Conservation (phyloP, 176 grass and related monocot genomes). For the Dactylis glomerata region DNA sequence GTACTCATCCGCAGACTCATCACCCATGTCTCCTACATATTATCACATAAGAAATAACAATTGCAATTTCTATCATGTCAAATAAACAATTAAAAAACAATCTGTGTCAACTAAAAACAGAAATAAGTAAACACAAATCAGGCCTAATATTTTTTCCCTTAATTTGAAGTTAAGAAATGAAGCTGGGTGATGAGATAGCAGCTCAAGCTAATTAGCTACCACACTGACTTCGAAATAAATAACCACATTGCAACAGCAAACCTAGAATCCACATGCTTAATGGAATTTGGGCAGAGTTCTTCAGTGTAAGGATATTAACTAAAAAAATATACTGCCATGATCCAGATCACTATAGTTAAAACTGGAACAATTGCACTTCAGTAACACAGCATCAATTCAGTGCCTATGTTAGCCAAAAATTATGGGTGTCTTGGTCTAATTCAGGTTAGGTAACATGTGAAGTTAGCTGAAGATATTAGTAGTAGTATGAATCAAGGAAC, state of each 20-base stretch:
- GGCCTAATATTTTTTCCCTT: too few relatives aligned
- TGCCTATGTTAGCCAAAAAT: background rate
- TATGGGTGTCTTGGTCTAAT: background rate
- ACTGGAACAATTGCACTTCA: background rate
- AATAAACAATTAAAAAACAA: too few relatives aligned
- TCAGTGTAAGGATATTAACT: background rate
- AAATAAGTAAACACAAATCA: too few relatives aligned
- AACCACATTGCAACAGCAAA: background rate
- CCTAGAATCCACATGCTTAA: conserved; percentile 4
- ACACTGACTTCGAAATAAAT: background rate
- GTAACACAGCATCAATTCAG: background rate
- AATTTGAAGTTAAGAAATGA: too few relatives aligned
- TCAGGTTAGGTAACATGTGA: background rate
- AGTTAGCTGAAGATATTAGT: background rate
- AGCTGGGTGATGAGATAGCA: background rate
- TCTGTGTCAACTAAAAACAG: too few relatives aligned
- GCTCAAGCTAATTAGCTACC: conserved; percentile 1
- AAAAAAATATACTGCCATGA: background rate
- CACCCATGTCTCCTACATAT: too few relatives aligned
- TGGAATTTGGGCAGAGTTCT: background rate
- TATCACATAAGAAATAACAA: too few relatives aligned
- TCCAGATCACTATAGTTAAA: background rate
- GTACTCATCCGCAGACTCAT: too few relatives aligned
- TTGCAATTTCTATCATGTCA: too few relatives aligned
- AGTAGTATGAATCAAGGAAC: background rate